A percentile compares a stretch with the other conserved stretches of the same genome.
Evolutionary conservation across 495 filamentous ascomycete genomes (phyloP).

Genomic region (Lasiosphaeria hispida): DNA sequence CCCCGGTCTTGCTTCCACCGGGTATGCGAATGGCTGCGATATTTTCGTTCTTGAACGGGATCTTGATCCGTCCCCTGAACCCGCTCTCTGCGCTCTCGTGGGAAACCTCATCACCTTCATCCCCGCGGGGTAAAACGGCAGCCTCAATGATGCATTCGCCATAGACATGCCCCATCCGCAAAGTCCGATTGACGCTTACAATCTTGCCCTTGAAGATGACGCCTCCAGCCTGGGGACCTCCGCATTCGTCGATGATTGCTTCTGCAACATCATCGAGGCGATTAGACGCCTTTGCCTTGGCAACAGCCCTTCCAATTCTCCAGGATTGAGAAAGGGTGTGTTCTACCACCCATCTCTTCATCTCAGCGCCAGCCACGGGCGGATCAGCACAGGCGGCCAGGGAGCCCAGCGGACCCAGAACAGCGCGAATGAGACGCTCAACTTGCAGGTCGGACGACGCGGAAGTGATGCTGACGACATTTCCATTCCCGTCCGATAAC

Average conservation of each 20-base stretch:
- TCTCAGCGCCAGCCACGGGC: constrained; percentile 41
- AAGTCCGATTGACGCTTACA: constrained; percentile 52
- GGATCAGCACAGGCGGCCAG: constrained; percentile 46
- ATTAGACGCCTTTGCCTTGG: constrained; percentile 45
- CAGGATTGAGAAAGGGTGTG: constrained; percentile 53
- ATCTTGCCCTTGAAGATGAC: constrained; percentile 63
- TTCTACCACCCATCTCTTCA: constrained; percentile 49
- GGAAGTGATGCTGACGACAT: constrained; percentile 42
- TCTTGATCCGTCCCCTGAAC: constrained; percentile 45
- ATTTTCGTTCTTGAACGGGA: constrained; percentile 68
- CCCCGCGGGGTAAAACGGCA: constrained; percentile 34
- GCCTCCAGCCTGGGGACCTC: constrained; percentile 48
- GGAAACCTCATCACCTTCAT: constrained; percentile 14
- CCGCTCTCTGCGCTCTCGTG: constrained; percentile 4
- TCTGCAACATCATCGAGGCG: constrained; percentile 51
- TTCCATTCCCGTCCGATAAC: constrained; percentile 51
- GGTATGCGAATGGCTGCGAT: constrained; percentile 49
- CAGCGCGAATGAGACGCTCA: constrained; percentile 41
- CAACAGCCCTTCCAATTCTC: constrained; percentile 55
- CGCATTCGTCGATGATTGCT: constrained; percentile 56
- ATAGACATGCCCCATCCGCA: constrained; percentile 55
- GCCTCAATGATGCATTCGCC: constrained; percentile 54
- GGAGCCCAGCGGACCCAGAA: constrained; percentile 48
- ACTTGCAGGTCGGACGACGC: constrained; percentile 40
- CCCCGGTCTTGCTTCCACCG: neutral